phyloP scores from a whole-genome alignment of 2,329 filamentous ascomycete genomes.

The Neofusicoccum cordaticola region DNA sequence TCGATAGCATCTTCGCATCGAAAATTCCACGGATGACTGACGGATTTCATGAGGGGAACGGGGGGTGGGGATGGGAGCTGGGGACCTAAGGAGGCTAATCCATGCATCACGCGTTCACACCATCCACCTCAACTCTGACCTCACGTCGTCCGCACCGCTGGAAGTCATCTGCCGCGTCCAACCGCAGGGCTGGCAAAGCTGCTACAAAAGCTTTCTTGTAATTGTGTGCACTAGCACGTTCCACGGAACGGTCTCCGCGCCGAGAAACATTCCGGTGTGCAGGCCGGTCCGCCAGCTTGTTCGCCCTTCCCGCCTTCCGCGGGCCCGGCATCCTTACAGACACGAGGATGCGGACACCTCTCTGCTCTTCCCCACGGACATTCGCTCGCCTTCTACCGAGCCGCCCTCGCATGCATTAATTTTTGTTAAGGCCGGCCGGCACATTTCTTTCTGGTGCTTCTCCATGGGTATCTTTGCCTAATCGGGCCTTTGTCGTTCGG shows the following conservation, averaged over 20 bases:
- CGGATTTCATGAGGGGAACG: background rate
- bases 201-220: conserved; percentile 11
- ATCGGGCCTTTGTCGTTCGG: conserved; percentile 1
- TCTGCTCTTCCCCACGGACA: background rate
- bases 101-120: background rate
- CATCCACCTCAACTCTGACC: conserved; percentile 3
- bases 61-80: background rate
- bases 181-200: background rate
- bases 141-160: background rate
- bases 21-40: background rate
- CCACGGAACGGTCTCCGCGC: conserved; percentile 1
- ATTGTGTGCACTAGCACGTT: background rate
- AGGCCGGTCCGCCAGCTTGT: background rate
- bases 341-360: background rate
- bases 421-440: background rate
- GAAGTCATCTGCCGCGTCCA: background rate
- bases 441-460: background rate
- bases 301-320: background rate
- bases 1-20: conserved; percentile 4
- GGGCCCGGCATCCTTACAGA: background rate
- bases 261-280: background rate
- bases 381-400: background rate
- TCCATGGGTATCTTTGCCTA: background rate
- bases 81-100: background rate
- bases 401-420: background rate